Conservation (phyloP, 345 rosid species). For the Hibiscus syriacus region DNA sequence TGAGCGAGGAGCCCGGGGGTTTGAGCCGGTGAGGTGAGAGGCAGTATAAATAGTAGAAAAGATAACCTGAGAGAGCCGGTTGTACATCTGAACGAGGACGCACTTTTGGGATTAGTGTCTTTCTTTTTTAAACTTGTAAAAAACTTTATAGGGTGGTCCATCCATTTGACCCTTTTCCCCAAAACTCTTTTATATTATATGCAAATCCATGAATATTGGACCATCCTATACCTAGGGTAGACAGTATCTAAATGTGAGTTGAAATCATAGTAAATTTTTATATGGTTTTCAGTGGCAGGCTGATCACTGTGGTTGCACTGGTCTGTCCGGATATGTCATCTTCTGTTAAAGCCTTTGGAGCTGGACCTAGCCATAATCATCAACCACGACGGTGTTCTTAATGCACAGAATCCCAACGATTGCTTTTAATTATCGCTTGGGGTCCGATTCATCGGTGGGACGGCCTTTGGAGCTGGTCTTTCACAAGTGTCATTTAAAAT, state of each 20-base stretch:
- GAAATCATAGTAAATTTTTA: no score
- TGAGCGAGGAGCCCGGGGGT: constrained; percentile 29
- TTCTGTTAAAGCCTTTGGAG: no score
- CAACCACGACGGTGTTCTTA: no score
- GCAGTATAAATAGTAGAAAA: no score
- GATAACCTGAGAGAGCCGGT: constrained; percentile 3
- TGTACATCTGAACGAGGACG: constrained; percentile 6
- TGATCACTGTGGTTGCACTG: not conserved
- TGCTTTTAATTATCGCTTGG: no score
- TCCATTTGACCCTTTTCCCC: not conserved
- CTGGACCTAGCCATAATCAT: no score
- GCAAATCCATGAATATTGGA: not conserved
- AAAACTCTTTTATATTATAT: not conserved
- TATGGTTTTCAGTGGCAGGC: no score
- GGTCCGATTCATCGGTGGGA: no score
- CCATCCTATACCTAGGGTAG: constrained; percentile 2
- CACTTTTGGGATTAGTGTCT: not conserved
- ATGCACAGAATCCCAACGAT: no score
- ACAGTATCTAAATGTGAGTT: not conserved
- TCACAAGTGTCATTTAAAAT: no score
- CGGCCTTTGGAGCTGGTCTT: no score
- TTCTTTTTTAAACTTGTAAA: constrained; percentile 2
- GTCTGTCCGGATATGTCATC: not conserved
- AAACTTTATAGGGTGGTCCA: constrained; percentile 8
- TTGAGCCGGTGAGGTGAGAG: no score